A percentile compares a stretch with the other conserved stretches of the same genome.
Conservation (phyloP, 139 green algal genomes). For the Pseudopediastrum boryanum region DNA sequence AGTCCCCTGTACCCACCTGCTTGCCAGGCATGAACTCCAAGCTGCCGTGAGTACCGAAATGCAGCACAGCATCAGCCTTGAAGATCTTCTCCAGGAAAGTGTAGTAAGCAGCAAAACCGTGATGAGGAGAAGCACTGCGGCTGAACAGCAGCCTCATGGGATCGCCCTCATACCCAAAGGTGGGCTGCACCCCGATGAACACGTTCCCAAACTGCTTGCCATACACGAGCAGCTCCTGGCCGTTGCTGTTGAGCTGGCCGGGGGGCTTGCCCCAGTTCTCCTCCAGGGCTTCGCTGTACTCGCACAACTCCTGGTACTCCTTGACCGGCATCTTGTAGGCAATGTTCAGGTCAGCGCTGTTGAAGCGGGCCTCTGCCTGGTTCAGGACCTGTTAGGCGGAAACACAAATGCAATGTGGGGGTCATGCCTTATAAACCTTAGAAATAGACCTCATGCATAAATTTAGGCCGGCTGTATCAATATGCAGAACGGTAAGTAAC, state of each 20-base stretch:
- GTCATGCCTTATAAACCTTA: too few relatives aligned
- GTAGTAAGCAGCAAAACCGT: conserved; percentile 99
- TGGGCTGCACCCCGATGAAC: conserved; percentile 99
- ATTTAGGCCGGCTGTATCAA: too few relatives aligned
- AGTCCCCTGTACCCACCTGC: conserved; percentile 58
- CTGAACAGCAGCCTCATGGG: conserved; percentile 99
- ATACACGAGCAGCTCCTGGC: conserved; percentile 96
- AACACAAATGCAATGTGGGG: too few relatives aligned
- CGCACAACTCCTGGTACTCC: conserved; percentile 92
- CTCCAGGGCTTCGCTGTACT: conserved; percentile 93
- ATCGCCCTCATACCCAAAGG: conserved; percentile 99
- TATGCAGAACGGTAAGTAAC: too few relatives aligned
- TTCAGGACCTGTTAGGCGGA: conserved; percentile 80
- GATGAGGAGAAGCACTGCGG: conserved; percentile 91
- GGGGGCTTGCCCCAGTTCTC: conserved; percentile 99
- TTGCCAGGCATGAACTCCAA: conserved; percentile 99
- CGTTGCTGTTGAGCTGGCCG: conserved; percentile 97
- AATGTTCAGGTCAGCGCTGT: conserved; percentile 95
- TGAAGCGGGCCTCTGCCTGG: conserved; percentile 92
- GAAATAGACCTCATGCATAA: too few relatives aligned
- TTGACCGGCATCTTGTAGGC: conserved; percentile 93
- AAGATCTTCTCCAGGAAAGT: conserved; percentile 98
- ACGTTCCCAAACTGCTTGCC: conserved; percentile 98
- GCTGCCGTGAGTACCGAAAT: conserved; percentile 99
- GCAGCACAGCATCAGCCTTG: conserved; percentile 95